Evolutionary conservation across 768 basidiomycete genomes (phyloP).

Genomic region (Tricholoma furcatifolium): DNA sequence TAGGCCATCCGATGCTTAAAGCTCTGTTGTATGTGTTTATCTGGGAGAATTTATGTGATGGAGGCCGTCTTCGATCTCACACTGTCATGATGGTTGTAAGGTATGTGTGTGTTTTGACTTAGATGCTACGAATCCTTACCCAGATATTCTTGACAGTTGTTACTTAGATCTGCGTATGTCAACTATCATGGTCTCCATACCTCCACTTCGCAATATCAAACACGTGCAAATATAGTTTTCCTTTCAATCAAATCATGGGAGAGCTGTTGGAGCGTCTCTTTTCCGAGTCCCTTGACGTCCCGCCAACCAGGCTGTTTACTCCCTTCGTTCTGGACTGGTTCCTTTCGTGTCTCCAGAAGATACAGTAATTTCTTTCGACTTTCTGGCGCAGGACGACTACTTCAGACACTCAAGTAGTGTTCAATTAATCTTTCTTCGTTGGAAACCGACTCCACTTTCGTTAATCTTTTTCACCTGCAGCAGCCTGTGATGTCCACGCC

Average conservation of each 20-base stretch:
- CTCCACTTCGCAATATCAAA: constrained; percentile 3
- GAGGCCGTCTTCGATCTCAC: too few species aligned
- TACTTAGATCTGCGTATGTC: not conserved
- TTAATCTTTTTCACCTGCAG: not conserved
- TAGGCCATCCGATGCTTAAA: constrained; percentile 1
- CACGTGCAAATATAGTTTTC: constrained; percentile 13
- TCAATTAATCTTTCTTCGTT: constrained; percentile 3
- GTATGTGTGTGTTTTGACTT: not conserved
- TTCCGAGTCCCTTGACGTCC: constrained; percentile 12
- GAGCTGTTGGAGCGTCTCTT: constrained; percentile 5
- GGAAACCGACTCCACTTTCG: constrained; percentile 9
- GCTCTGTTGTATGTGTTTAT: not conserved
- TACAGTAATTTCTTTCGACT: constrained; percentile 14
- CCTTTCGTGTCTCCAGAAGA: constrained; percentile 21
- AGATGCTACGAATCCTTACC: not conserved
- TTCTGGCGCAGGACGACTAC: constrained; percentile 40
- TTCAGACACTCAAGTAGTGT: constrained; percentile 15
- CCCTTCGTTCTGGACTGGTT: constrained; percentile 24
- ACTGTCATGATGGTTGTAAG: constrained; percentile 15
- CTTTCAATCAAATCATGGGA: constrained; percentile 6
- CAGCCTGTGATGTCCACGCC: constrained; percentile 13
- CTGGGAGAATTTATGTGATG: not conserved
- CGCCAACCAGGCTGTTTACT: constrained; percentile 10
- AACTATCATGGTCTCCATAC: not conserved
- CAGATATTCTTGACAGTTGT: constrained; percentile 1